Conservation (phyloP, 306 rosid species). For the Luffa aegyptiaca region DNA sequence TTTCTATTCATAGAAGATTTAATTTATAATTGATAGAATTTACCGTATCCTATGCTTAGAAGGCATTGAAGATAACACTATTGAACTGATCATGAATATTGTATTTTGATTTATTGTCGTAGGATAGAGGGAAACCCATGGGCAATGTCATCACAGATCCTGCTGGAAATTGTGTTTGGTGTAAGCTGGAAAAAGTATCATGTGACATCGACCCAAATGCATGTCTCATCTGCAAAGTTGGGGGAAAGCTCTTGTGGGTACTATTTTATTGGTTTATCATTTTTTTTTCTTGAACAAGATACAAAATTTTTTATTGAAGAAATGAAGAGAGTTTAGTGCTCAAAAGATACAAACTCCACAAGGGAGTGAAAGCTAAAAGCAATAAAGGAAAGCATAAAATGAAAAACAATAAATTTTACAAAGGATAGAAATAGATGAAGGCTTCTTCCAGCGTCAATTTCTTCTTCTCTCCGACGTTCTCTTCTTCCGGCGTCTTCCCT, state of each 20-base stretch:
- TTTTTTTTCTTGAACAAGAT: not conserved
- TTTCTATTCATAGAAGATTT: not conserved
- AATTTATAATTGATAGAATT: not conserved
- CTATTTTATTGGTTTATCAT: slow-evolving; percentile 20
- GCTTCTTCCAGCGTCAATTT: too few species aligned
- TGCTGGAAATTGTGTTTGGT: slow-evolving; percentile 15
- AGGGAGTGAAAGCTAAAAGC: too few species aligned
- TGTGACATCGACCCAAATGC: slow-evolving; percentile 22
- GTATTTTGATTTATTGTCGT: slow-evolving; percentile 28
- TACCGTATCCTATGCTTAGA: not conserved
- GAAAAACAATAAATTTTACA: too few species aligned
- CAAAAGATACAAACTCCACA: too few species aligned
- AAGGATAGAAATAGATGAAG: too few species aligned
- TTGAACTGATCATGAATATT: not conserved
- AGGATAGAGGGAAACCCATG: slow-evolving; percentile 39
- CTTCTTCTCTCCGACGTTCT: too few species aligned
- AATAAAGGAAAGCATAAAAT: too few species aligned
- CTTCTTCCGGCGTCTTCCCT: too few species aligned
- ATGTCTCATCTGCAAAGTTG: slow-evolving; percentile 48
- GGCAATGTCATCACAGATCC: slow-evolving; percentile 12
- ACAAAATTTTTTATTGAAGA: too few species aligned
- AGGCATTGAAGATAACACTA: not conserved
- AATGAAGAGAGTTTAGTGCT: too few species aligned
- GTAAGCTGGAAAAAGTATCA: slow-evolving; percentile 31
- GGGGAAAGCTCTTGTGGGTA: slow-evolving; percentile 74